phyloP scores from a whole-genome alignment of 345 rosid species.

The Streptanthus diversifolius region DNA sequence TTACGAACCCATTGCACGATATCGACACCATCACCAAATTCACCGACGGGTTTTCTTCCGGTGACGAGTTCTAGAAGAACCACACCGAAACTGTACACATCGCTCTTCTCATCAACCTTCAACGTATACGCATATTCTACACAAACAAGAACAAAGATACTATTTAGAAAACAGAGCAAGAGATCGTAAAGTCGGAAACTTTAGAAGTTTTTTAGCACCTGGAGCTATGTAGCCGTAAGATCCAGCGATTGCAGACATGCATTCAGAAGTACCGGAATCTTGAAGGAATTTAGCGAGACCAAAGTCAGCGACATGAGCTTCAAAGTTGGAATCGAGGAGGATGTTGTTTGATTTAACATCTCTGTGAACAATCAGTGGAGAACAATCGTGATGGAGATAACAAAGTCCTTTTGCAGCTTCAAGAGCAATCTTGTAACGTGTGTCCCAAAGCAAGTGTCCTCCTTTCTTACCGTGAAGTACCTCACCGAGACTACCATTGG shows the following conservation, averaged over 20 bases:
- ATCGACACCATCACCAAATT: slow-evolving; percentile 96
- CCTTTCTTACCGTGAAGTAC: slow-evolving; percentile 93
- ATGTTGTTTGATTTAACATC: slow-evolving; percentile 89
- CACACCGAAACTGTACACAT: slow-evolving; percentile 94
- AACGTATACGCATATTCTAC: slow-evolving; percentile 94
- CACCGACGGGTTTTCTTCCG: slow-evolving; percentile 91
- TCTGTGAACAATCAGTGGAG: slow-evolving; percentile 79
- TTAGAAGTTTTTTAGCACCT: slow-evolving; percentile 38
- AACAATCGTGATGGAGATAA: slow-evolving; percentile 87
- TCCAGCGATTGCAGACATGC: slow-evolving; percentile 97
- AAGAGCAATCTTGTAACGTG: slow-evolving; percentile 75
- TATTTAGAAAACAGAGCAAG: slow-evolving; percentile 17
- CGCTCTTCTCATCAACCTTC: slow-evolving; percentile 98
- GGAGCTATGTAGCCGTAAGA: slow-evolving; percentile 97
- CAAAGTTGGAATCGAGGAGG: slow-evolving; percentile 72
- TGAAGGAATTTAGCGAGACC: slow-evolving; percentile 92
- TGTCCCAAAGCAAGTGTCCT: slow-evolving; percentile 85
- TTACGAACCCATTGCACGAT: slow-evolving; percentile 96
- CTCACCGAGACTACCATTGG: slow-evolving; percentile 87
- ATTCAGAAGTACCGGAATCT: slow-evolving; percentile 88
- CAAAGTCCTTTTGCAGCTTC: slow-evolving; percentile 90
- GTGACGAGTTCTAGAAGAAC: slow-evolving; percentile 79
- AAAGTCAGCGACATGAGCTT: slow-evolving; percentile 94
- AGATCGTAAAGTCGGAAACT: background rate
- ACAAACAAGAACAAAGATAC: slow-evolving; percentile 18